Evolutionary conservation across 352 stramenopile genomes (phyloP).

Genomic region (Globisporangium spinosum): DNA sequence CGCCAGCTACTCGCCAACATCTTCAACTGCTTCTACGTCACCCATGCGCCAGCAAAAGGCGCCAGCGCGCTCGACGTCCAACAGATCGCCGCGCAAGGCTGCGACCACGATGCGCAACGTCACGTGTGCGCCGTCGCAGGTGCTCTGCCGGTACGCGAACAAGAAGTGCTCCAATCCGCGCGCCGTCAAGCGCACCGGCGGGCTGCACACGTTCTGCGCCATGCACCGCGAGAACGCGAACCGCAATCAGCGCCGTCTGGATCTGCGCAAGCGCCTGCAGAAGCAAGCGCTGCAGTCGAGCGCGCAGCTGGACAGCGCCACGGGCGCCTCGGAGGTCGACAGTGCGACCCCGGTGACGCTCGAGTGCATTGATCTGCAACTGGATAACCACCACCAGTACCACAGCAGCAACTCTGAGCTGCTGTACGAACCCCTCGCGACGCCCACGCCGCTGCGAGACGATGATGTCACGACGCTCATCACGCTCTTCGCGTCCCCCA

Average conservation of each 20-base stretch:
- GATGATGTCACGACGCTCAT: constrained; percentile 44
- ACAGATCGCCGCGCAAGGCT: background rate
- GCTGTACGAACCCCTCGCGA: constrained; percentile 34
- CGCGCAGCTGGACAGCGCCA: background rate
- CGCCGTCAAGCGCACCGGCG: constrained; percentile 42
- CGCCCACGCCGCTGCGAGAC: constrained; percentile 33
- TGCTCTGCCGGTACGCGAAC: constrained; percentile 39
- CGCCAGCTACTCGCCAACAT: constrained; percentile 3
- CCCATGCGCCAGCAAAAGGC: background rate
- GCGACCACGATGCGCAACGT: constrained; percentile 10
- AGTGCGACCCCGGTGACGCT: background rate
- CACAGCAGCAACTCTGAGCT: constrained; percentile 2
- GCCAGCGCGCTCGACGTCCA: background rate
- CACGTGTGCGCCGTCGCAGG: constrained; percentile 14
- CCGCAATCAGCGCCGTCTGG: constrained; percentile 27
- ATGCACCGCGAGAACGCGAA: constrained; percentile 35
- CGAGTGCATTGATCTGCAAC: background rate
- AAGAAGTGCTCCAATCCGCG: constrained; percentile 37
- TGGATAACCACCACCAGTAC: background rate
- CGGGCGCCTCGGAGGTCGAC: background rate
- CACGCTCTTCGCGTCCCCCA: constrained; percentile 23
- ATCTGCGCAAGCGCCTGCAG: constrained; percentile 24
- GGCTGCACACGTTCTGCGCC: constrained; percentile 45
- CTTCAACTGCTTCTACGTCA: background rate
- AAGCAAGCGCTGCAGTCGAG: constrained; percentile 14